Evolutionary conservation across 352 stramenopile species (phyloP), one percentile per base, ranked within the genome.

Genomic region (Globisporangium heterothallicum): DNA sequence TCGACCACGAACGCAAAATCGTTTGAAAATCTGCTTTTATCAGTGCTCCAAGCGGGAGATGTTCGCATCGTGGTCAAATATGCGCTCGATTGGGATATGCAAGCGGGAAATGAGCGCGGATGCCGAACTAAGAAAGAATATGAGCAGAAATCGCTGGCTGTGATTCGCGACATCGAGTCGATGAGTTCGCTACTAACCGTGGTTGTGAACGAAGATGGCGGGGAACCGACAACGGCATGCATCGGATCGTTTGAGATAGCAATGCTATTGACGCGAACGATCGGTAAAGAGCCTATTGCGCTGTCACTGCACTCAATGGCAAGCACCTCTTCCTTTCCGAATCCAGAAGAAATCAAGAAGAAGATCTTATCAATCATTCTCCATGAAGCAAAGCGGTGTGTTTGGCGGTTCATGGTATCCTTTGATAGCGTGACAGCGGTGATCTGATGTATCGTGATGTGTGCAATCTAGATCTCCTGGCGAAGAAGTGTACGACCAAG

Each of bases 261-360:
- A 12, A 49, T 86, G n/a, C 61, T 78, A 38, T 41, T 88, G 2
- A 60, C 57, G 35, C 57, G 74, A 12, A 59, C 65, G 14, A 6
- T 46, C 29, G 54, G 61, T 0, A 64, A 45, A 52, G 14, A 38
- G 2, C 8, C 59, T 0, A 59, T 80, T 18, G n/a, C 22, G 1
- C 70, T 88, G 22, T 38, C 51, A 2, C 49, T 88, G 0, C 78
- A 88, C 42, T 88, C 78, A 1, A 88, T 86, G 78, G 43, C 49
- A 0, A 60, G 43, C 24, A 74, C 68, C 10, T 69, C 64, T 12
- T 74, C 53, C 19, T 85, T 85, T 40, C 78, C 74, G 0, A 76
- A 64, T 38, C 12, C 66, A 0, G 59, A 68, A 1, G 74, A 86
- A 6, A 55, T 84, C 34, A 83, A 68, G 44, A 66, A 71, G 24